Conservation (phyloP, 208 protist species). For the Trypanosoma mega region DNA sequence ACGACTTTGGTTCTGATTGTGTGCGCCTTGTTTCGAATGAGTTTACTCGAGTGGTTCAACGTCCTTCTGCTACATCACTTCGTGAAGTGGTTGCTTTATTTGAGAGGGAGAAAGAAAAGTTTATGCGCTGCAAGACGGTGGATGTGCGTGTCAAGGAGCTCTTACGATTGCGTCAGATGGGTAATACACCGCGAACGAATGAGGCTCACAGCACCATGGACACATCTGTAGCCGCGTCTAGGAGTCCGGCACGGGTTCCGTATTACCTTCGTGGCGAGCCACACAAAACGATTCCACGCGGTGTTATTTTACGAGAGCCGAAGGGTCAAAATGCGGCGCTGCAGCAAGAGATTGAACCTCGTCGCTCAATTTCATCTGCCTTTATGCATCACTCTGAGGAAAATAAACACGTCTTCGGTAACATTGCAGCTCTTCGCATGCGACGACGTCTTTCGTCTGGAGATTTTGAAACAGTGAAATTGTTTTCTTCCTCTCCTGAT, state of each 20-base stretch:
- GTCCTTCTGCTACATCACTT: slow-evolving; percentile 20
- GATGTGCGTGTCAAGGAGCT: slow-evolving; percentile 16
- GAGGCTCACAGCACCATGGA: slow-evolving; percentile 13
- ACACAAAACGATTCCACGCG: slow-evolving; percentile 7
- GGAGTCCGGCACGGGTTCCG: slow-evolving; percentile 28
- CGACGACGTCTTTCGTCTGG: slow-evolving; percentile 9
- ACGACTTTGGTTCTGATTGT: slow-evolving; percentile 63
- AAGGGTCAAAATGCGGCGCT: background rate
- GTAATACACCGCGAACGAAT: slow-evolving; percentile 17
- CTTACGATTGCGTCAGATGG: slow-evolving; percentile 18
- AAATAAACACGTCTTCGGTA: slow-evolving; percentile 22
- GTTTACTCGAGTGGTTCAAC: slow-evolving; percentile 46
- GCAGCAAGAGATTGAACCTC: too few species aligned
- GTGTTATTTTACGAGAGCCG: slow-evolving; percentile 24
- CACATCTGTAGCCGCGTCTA: background rate
- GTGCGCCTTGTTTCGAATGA: slow-evolving; percentile 68
- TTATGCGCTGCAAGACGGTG: background rate
- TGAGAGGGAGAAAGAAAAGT: slow-evolving; percentile 9
- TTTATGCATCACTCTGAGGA: background rate
- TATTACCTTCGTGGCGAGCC: slow-evolving; percentile 50
- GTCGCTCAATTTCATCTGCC: background rate
- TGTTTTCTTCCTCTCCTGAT: background rate
- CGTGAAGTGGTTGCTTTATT: slow-evolving; percentile 13
- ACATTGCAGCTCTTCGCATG: slow-evolving; percentile 21
- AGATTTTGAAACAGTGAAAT: slow-evolving; percentile 1